Evolutionary conservation across 2,329 filamentous ascomycete genomes (phyloP), one percentile per base, ranked within the genome.

Genomic region (Phialophora chinensis): DNA sequence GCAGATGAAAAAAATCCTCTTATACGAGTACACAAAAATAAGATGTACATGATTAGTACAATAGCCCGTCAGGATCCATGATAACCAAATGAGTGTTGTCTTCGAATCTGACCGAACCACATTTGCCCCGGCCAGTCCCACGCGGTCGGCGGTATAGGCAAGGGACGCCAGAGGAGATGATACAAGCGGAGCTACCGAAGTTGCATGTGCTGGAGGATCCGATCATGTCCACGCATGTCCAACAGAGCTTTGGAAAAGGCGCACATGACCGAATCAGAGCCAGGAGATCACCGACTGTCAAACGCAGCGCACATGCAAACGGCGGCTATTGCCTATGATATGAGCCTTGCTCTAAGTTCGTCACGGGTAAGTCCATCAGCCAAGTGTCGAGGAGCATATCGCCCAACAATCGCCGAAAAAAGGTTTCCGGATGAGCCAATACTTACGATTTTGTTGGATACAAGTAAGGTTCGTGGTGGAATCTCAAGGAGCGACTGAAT

Each of bases 291-390:
- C 38, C 52, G 61, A 54, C 53, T 35, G 53, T 25, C 49, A 17
- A n/a, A 53, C 14, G 29, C 20, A 53, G 35, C 12, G 42, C 63
- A 66, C 63, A 66, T 66, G 63, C 63, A 62, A 44, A 47, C 33
- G 20, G 25, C 14, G 38, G 60, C 59, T 61, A 57, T 52, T 20
- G 52, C 57, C 20, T 49, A 20, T n/a, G 20, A 11, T 52, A 52
- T 52, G 49, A 52, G 23, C 49, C 49, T 27, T 8, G 6, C 25
- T 52, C 49, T 6, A 52, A 52, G 49, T 29, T 52, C 49, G 23
- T 52, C 20, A 52, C 20, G 49, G 23, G 49, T 25, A 12, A 52
- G 49, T 27, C 49, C 49, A 52, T 29, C 17, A 52, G 23, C 49
- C 38, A 20, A 44, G 17, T 52, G 11, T 52, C 20, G 49, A 52